Base-by-base conservation (phyloP, 2,329 filamentous ascomycete genomes). In the Nemania diffusa region DNA sequence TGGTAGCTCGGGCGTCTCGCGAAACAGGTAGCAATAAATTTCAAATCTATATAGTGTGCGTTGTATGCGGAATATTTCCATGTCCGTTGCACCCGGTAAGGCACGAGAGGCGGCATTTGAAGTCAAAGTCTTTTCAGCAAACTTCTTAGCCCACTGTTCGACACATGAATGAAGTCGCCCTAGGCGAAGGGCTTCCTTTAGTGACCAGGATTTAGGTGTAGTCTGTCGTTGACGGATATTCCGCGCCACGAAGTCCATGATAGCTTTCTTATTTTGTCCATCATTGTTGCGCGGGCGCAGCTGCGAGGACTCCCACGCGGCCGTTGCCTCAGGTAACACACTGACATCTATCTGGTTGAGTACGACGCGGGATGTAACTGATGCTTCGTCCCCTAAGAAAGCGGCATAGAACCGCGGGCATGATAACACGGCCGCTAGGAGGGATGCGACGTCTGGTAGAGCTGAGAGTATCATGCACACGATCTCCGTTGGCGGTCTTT, bases 271-370 rank as follows among this genome's bases (percentile, higher is more conserved):
- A 17, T 29, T 3, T 9, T 3, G 9, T 11, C 26, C 34, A 6
- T 1, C 1, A 5, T 44, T n/a, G 46, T 15, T 22, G 22, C 3
- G 20, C n/a, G 8, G 42, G 32, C 20, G 13, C 32, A 61, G 13
- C 2, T 1, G 15, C 15, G 5, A 40, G 15, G 15, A 40, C 42
- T 34, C 11, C 5, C 3, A 20, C 24, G 63, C 50, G 3, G 55
- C 48, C n/a, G 63, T 66, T 8, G 63, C 66, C 13, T 66, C 58
- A 6, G 53, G 58, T 17, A 66, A 22, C 27, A 68, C 66, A 20
- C 13, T 24, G 13, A 32, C 37, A 37, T 59, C 63, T n/a, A 66
- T 20, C 37, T 66, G 52, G 53, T 56, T 62, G 20, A 63, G 57
- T 27, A 68, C 48, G n/a, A 66, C 63, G 9, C 29, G 11, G 7